These are phyloP conservation scores for Ceratocystis diversiconidia DNA, from an alignment of 2,329 filamentous ascomycete species.

Conservation along the genomic window DNA sequence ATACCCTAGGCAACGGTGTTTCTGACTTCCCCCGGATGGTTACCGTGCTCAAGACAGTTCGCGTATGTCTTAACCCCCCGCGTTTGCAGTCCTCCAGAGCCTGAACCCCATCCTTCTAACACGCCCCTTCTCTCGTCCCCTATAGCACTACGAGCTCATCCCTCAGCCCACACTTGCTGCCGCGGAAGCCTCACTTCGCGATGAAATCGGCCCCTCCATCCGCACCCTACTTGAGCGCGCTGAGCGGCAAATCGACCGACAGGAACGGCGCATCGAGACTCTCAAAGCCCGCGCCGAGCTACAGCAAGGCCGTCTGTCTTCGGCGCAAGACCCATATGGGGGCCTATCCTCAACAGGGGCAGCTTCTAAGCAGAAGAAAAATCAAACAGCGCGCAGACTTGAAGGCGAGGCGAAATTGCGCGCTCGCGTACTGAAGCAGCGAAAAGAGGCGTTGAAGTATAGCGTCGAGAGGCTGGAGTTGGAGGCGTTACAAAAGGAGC, in stretches of 20 bases:
- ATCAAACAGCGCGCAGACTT: conserved; percentile 26
- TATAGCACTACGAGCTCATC: conserved; percentile 80
- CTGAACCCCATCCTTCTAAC: background rate
- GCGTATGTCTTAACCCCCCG: conserved; percentile 29
- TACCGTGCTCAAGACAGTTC: conserved; percentile 42
- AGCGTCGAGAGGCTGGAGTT: conserved; percentile 74
- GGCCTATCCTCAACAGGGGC: conserved; percentile 2
- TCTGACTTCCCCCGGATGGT: conserved; percentile 43
- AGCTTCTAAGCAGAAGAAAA: conserved; percentile 15
- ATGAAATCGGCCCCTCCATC: conserved; percentile 82
- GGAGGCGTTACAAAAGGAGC: conserved; percentile 64
- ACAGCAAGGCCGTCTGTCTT: conserved; percentile 52
- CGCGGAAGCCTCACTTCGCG: conserved; percentile 70
- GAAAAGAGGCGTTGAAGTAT: conserved; percentile 75
- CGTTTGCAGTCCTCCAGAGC: too few species aligned
- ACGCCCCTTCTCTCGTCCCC: conserved; percentile 70
- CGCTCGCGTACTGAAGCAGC: conserved; percentile 52
- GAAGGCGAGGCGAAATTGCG: conserved; percentile 39
- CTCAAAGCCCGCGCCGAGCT: conserved; percentile 71
- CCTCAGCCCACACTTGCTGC: conserved; percentile 68
- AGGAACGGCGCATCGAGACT: conserved; percentile 68
- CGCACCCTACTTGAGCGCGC: conserved; percentile 64
- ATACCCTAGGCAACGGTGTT: conserved; percentile 41
- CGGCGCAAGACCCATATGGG: conserved; percentile 5
- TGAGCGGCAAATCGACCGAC: conserved; percentile 68